phyloP scores from a whole-genome alignment of 345 rosid genomes.

The Camelina sativa region DNA sequence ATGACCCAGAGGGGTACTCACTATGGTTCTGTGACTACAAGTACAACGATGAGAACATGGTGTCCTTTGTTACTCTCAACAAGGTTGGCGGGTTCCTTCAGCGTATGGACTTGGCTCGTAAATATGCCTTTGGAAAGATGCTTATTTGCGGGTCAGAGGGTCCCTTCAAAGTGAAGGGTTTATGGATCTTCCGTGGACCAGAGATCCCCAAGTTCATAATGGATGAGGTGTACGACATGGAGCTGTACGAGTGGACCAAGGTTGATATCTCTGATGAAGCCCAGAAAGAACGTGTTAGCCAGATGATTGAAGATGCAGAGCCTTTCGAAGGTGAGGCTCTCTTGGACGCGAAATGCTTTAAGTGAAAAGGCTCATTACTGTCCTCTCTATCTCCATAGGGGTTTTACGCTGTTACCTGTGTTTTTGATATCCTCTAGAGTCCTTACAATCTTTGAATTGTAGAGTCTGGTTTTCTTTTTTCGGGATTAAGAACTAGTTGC shows the following conservation, averaged over 20 bases:
- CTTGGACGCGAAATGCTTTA: conserved; percentile 95
- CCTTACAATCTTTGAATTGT: conserved; percentile 22
- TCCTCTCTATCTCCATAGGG: conserved; percentile 10
- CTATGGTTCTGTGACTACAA: conserved; percentile 98
- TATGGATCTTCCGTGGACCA: conserved; percentile 91
- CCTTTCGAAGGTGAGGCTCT: conserved; percentile 92
- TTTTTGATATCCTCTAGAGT: conserved; percentile 27
- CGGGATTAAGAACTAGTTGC: conserved; percentile 26
- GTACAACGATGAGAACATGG: conserved; percentile 92
- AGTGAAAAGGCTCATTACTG: conserved; percentile 47
- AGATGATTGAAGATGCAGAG: conserved; percentile 88
- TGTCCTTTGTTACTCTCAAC: conserved; percentile 89
- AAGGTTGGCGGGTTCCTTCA: conserved; percentile 96
- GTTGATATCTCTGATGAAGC: conserved; percentile 73
- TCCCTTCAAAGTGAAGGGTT: conserved; percentile 85
- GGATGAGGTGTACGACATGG: conserved; percentile 91
- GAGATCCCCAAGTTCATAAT: conserved; percentile 78
- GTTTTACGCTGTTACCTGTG: conserved; percentile 28
- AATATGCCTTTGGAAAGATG: conserved; percentile 95
- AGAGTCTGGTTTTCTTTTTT: conserved; percentile 29
- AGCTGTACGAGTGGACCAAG: conserved; percentile 85
- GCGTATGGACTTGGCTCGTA: conserved; percentile 92
- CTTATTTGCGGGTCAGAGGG: conserved; percentile 66
- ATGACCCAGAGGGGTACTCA: conserved; percentile 93
- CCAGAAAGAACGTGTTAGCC: conserved; percentile 82